phyloP scores from a whole-genome alignment of 306 rosid species.

The Astragalus glycyphyllos region DNA sequence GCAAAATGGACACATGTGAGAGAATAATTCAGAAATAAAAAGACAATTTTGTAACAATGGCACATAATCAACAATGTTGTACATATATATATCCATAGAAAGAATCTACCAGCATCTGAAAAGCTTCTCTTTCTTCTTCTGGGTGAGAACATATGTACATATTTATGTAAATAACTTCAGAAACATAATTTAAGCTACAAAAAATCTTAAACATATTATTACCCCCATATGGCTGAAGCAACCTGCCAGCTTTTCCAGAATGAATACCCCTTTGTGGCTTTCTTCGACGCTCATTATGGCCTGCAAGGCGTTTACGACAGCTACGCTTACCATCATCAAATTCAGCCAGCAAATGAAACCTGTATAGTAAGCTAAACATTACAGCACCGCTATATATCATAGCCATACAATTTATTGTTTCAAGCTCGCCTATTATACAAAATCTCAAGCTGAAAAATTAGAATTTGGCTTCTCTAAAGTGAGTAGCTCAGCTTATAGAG shows the following conservation, averaged over 20 bases:
- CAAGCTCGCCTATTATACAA: constrained; percentile 28
- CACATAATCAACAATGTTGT: not conserved
- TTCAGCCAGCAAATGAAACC: constrained; percentile 95
- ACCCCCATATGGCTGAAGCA: constrained; percentile 77
- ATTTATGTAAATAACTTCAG: not conserved
- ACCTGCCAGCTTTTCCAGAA: constrained; percentile 65
- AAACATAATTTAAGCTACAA: not conserved
- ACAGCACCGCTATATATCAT: constrained; percentile 37
- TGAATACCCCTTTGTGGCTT: constrained; percentile 75
- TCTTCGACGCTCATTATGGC: constrained; percentile 91
- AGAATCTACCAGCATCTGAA: constrained; percentile 6
- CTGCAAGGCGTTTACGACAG: constrained; percentile 95
- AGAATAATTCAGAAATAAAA: constrained; percentile 39
- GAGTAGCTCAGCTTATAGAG: not conserved
- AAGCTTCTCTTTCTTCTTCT: not conserved
- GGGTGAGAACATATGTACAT: constrained; percentile 12
- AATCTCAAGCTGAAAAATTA: not conserved
- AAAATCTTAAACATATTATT: constrained; percentile 31
- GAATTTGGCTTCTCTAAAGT: not conserved
- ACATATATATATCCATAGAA: constrained; percentile 7
- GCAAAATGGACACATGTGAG: constrained; percentile 30
- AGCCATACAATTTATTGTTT: constrained; percentile 31
- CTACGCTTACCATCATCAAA: constrained; percentile 97
- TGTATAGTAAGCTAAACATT: constrained; percentile 55
- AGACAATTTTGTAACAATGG: constrained; percentile 11